phyloP scores from a whole-genome alignment of 371 early-diverging fungal genomes.

The Chytridium lagenaria region DNA sequence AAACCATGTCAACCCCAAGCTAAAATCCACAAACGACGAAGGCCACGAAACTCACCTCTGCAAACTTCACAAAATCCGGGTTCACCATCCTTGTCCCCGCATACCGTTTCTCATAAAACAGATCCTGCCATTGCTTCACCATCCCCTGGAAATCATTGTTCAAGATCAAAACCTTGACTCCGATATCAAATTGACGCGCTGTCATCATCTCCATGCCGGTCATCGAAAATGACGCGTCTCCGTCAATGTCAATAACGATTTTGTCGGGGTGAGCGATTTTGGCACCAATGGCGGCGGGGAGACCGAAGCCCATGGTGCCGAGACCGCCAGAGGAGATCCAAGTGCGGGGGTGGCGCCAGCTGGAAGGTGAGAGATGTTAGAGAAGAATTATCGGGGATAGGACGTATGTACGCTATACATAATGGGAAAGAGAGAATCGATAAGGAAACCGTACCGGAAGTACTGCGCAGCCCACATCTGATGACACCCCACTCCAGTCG shows the following conservation, averaged over 20 bases:
- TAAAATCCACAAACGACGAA: neutral
- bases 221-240: conserved; percentile 98
- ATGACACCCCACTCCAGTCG: conserved; percentile 98
- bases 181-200: conserved; percentile 93
- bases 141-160: conserved; percentile 99
- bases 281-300: conserved; percentile 95
- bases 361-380: conserved; percentile 16
- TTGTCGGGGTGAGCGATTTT: conserved; percentile 91
- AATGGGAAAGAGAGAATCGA: conserved; percentile 60
- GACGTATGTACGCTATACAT: conserved; percentile 48
- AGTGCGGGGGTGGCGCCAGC: conserved; percentile 89
- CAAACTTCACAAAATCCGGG: conserved; percentile 97
- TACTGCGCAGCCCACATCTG: conserved; percentile 93
- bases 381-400: neutral
- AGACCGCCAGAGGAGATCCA: conserved; percentile 95
- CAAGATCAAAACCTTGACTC: conserved; percentile 91
- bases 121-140: conserved; percentile 99
- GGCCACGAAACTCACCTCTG: conserved; percentile 64
- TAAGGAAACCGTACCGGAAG: conserved; percentile 34
- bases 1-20: conserved; percentile 15
- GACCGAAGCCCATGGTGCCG: conserved; percentile 98
- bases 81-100: conserved; percentile 93
- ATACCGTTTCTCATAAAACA: conserved; percentile 95
- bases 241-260: conserved; percentile 95
- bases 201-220: conserved; percentile 97